These are phyloP conservation scores for Xylariaceae sp. DNA, from an alignment of 2,329 filamentous ascomycete species.

Conservation along the genomic window DNA sequence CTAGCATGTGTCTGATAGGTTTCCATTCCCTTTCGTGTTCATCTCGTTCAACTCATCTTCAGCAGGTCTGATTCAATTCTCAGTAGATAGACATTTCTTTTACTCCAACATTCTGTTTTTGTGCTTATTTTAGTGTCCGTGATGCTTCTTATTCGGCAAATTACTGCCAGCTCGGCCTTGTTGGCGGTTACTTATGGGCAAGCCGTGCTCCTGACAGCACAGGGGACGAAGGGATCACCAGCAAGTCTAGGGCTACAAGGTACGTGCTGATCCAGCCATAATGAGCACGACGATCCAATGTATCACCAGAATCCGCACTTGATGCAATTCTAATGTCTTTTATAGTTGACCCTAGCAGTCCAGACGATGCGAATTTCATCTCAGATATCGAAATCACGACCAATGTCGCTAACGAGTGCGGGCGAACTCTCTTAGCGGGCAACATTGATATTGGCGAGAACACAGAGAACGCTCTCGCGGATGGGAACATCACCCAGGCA, in stretches of 20 bases:
- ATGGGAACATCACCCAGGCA: slow-evolving; percentile 42
- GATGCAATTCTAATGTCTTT: slow-evolving; percentile 35
- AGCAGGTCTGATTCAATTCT: slow-evolving; percentile 36
- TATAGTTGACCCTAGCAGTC: slow-evolving; percentile 30
- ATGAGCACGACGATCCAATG: slow-evolving; percentile 7
- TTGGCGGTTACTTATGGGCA: slow-evolving; percentile 42
- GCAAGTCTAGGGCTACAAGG: slow-evolving; percentile 40
- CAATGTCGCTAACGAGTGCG: slow-evolving; percentile 53
- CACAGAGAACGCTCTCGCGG: slow-evolving; percentile 43
- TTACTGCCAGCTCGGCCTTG: slow-evolving; percentile 31
- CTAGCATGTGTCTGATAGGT: slow-evolving; percentile 12
- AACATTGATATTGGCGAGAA: slow-evolving; percentile 52
- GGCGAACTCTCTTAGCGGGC: slow-evolving; percentile 55
- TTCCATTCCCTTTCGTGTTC: slow-evolving; percentile 10
- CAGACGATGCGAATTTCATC: slow-evolving; percentile 36
- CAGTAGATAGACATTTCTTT: slow-evolving; percentile 22
- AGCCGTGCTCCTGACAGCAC: slow-evolving; percentile 41
- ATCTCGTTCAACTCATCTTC: slow-evolving; percentile 23
- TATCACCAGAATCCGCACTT: slow-evolving; percentile 15
- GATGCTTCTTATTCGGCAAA: slow-evolving; percentile 33
- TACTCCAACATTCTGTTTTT: slow-evolving; percentile 6
- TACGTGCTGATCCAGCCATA: slow-evolving; percentile 25
- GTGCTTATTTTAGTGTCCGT: slow-evolving; percentile 6
- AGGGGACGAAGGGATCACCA: slow-evolving; percentile 38
- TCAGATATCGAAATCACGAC: slow-evolving; percentile 39